phyloP scores from a whole-genome alignment of 2,329 filamentous ascomycete genomes.

The Xylariales sp. region DNA sequence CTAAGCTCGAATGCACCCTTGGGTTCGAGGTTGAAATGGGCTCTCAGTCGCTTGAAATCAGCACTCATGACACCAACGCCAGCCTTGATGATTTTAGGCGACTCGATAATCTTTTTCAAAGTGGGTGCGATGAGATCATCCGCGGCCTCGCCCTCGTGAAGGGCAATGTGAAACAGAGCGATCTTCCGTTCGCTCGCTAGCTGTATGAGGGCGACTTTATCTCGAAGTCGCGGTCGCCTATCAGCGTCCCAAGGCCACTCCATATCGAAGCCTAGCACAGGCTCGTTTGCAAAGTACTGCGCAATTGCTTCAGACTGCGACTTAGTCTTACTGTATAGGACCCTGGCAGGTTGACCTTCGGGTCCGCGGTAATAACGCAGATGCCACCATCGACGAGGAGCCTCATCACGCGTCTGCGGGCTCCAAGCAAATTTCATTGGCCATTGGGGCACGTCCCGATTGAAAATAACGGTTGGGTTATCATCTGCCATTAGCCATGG shows the following conservation, averaged over 20 bases:
- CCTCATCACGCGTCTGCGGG: neutral
- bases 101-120: constrained; percentile 44
- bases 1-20: constrained; percentile 45
- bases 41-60: constrained; percentile 41
- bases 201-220: constrained; percentile 45
- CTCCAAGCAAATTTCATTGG: constrained; percentile 39
- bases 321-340: constrained; percentile 40
- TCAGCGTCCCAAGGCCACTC: constrained; percentile 43
- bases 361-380: constrained; percentile 39
- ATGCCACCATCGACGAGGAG: constrained; percentile 35
- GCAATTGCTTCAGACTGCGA: constrained; percentile 42
- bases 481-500: neutral
- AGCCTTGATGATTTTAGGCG: constrained; percentile 41
- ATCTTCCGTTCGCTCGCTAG: constrained; percentile 44
- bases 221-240: constrained; percentile 29
- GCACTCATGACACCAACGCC: constrained; percentile 42
- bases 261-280: constrained; percentile 48
- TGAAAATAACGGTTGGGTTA: constrained; percentile 15
- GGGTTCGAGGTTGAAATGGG: constrained; percentile 39
- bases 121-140: constrained; percentile 46
- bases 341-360: constrained; percentile 21
- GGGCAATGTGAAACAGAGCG: constrained; percentile 45
- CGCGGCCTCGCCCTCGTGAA: constrained; percentile 40
- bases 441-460: constrained; percentile 40
- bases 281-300: constrained; percentile 39